Conservation (phyloP, 257 asterid genomes). For the Coffea canephora region DNA sequence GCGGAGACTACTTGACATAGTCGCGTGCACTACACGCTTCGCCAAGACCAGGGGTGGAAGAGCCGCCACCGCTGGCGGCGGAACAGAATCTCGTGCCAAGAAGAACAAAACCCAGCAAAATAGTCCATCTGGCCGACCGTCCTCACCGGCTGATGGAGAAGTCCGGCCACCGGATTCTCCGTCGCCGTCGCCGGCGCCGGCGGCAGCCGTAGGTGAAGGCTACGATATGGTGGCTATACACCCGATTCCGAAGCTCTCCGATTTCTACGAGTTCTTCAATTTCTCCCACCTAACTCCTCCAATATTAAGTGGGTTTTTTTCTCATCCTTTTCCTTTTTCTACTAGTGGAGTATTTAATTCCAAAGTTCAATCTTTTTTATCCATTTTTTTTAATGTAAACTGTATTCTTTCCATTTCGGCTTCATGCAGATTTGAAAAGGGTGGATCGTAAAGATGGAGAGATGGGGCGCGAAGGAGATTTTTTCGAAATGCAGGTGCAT, state of each 20-base stretch:
- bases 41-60: constrained; percentile 56
- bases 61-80: constrained; percentile 24
- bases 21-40: constrained; percentile 97
- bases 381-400: background rate
- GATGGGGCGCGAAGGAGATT: constrained; percentile 62
- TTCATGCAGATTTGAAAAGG: constrained; percentile 61
- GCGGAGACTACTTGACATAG: constrained; percentile 87
- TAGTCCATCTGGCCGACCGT: constrained; percentile 35
- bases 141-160: constrained; percentile 54
- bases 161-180: constrained; percentile 41
- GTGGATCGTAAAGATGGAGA: constrained; percentile 52
- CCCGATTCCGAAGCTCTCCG: constrained; percentile 95
- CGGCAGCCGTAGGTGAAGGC: constrained; percentile 40
- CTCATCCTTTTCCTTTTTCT: background rate
- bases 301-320: constrained; percentile 55
- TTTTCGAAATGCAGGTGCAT: constrained; percentile 84
- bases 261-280: constrained; percentile 92
- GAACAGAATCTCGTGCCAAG: constrained; percentile 47
- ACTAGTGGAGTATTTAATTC: background rate
- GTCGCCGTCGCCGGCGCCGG: constrained; percentile 33
- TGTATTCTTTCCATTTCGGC: background rate
- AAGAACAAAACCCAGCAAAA: constrained; percentile 43
- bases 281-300: constrained; percentile 84
- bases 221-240: constrained; percentile 97
- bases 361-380: background rate